These are phyloP conservation scores for Caryocar brasiliense DNA, from an alignment of 441 rosid species.

Conservation along the genomic window DNA sequence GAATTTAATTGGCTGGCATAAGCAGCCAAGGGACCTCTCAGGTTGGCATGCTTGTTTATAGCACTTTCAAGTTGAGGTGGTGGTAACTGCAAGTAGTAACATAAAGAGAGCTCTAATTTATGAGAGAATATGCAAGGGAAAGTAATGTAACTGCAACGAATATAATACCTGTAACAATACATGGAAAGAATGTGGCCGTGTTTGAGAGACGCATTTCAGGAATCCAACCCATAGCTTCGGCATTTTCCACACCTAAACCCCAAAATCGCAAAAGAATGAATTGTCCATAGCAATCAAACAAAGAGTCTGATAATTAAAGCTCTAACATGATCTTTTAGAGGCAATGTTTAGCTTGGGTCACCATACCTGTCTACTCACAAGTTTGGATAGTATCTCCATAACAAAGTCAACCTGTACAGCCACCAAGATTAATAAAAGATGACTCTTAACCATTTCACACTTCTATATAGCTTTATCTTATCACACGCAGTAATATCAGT, in stretches of 20 bases:
- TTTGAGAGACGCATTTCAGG: conserved; percentile 90
- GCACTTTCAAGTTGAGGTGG: conserved; percentile 74
- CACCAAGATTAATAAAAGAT: not conserved
- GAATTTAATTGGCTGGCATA: conserved; percentile 63
- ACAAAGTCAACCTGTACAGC: conserved; percentile 77
- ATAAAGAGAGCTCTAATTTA: conserved; percentile 1
- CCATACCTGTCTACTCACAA: conserved; percentile 81
- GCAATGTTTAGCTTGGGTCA: not conserved
- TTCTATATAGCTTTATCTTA: conserved; percentile 3
- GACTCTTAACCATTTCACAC: not conserved
- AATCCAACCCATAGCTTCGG: conserved; percentile 98
- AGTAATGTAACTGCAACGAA: not conserved
- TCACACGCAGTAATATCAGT: not conserved
- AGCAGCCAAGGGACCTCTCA: conserved; percentile 57
- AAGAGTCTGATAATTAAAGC: no score
- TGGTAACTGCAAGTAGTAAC: conserved; percentile 58
- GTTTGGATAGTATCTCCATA: conserved; percentile 92
- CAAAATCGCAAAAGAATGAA: conserved; percentile 5
- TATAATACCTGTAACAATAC: conserved; percentile 67
- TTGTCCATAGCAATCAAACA: no score
- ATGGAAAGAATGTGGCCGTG: conserved; percentile 83
- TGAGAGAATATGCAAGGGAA: not conserved
- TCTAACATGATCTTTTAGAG: not conserved
- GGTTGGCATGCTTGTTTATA: conserved; percentile 64
- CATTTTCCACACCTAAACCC: conserved; percentile 80